These are phyloP conservation scores for Herpotrichia juniperi DNA, from an alignment of 2,329 filamentous ascomycete genomes.

Conservation along the genomic window DNA sequence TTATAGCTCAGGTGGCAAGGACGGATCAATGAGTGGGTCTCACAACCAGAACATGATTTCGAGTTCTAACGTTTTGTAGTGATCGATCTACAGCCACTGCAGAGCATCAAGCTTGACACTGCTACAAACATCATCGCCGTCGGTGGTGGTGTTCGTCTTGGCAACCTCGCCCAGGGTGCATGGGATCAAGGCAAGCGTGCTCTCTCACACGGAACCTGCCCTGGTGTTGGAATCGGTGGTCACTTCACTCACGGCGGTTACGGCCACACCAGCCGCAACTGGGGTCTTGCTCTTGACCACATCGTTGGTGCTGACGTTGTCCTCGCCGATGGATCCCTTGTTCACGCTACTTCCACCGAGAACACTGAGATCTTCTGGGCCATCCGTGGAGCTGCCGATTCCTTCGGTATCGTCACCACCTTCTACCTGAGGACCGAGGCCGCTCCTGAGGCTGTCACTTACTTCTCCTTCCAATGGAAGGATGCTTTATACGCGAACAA, in stretches of 20 bases:
- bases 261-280: conserved; percentile 26
- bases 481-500: conserved; percentile 31
- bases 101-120: conserved; percentile 12
- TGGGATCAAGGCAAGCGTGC: conserved; percentile 38
- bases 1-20: conserved; percentile 56
- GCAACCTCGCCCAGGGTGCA: conserved; percentile 33
- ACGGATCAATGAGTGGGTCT: conserved; percentile 38
- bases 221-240: conserved; percentile 41
- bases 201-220: conserved; percentile 57
- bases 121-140: conserved; percentile 47
- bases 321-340: conserved; percentile 32
- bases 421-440: conserved; percentile 31
- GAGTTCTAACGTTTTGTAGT: not conserved
- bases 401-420: conserved; percentile 41
- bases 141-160: conserved; percentile 54
- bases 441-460: conserved; percentile 19
- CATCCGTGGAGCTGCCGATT: conserved; percentile 39
- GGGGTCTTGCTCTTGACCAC: conserved; percentile 28
- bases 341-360: conserved; percentile 27
- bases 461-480: conserved; percentile 20
- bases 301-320: conserved; percentile 33
- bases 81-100: conserved; percentile 12
- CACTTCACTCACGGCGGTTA: conserved; percentile 34
- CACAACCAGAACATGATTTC: not conserved
- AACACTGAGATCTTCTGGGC: conserved; percentile 46